Evolutionary conservation across 164 flowering plant genomes (phyloP).

Genomic region (Vitis cinerea): DNA sequence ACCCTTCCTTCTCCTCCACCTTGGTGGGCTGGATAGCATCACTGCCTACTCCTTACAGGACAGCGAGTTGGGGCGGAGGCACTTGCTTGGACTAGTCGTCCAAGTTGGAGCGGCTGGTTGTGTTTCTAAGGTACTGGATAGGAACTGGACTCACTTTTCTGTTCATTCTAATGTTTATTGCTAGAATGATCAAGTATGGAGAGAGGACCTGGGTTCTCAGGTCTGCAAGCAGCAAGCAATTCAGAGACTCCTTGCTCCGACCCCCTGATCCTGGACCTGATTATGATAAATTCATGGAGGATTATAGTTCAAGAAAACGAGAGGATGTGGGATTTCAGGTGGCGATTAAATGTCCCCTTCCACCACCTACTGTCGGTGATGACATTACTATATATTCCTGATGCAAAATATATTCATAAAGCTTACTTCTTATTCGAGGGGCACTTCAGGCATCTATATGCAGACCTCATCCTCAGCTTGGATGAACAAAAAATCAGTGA

Average conservation of each 20-base stretch:
- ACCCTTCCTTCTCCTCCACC: constrained; percentile 27
- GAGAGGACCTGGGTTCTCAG: background rate
- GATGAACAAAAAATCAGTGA: background rate
- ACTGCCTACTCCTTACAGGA: constrained; percentile 33
- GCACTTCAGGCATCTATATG: background rate
- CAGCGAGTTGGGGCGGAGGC: constrained; percentile 26
- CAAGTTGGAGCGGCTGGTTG: constrained; percentile 1
- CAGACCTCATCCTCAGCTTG: background rate
- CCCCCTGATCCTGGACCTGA: background rate
- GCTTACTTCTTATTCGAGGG: constrained; percentile 5
- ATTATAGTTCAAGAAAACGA: no score
- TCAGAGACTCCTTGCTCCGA: background rate
- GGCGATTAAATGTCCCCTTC: no score
- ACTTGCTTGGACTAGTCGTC: constrained; percentile 5
- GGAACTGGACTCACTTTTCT: background rate
- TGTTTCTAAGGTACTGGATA: background rate
- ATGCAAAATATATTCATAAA: background rate
- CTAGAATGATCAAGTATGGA: no score
- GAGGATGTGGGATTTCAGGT: no score
- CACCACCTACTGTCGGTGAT: no score
- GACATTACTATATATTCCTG: background rate
- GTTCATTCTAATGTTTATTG: constrained; percentile 4
- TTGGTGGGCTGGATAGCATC: constrained; percentile 31
- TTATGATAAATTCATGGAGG: background rate
- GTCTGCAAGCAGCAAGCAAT: constrained; percentile 4